Evolutionary conservation across 495 filamentous ascomycete genomes (phyloP), one percentile per base, ranked within the genome.

Genomic region (Trichoderma erinaceum): DNA sequence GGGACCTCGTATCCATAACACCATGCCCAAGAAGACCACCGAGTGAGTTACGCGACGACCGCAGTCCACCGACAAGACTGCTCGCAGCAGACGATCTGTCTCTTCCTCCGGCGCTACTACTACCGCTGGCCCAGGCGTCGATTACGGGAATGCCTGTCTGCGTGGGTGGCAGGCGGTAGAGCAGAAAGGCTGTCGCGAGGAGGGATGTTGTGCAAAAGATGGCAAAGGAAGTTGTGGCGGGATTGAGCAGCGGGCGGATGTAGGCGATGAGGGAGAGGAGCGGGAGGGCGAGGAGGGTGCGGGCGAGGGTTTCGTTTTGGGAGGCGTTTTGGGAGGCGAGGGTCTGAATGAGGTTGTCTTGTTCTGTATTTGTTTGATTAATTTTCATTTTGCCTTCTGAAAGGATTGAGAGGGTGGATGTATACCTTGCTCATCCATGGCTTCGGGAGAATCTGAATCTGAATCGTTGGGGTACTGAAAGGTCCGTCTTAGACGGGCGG

Each of bases 391-490:
- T 29, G 1, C 1, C 29, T 29, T 29, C 4, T 29, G 29, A 29
- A 29, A 4, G 25, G 46, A 18, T 18, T 29, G 29, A 29, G 4
- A 4, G 25, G 46, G 18, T 18, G 41, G 27, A 21, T 48, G 50
- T 68, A 66, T 63, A 87, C 86, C 86, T 83, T 90, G 82, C 73
- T 90, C 89, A 70, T 90, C 88, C 41, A 88, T 71, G 67, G 87
- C 81, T 68, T 84, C 79, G 23, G 82, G 81, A 65, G 81, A 78
- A 41, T 82, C 78, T 56, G 80, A 76, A 21, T 70, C 63, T n/a
- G 67, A 41, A 16, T 69, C 68, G 66, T 80, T 80, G 50, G 85
- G 84, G 79, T 90, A 90, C 15, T 79, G 83, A 75, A 90, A 89
- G 18, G 84, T 85, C 64, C 80, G 84, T 18, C 89, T 84, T 64